Percentiles rank a stretch among this genome's conserved stretches.
Conservation (phyloP, 2,329 filamentous ascomycete species). For the Diaporthe velutina region DNA sequence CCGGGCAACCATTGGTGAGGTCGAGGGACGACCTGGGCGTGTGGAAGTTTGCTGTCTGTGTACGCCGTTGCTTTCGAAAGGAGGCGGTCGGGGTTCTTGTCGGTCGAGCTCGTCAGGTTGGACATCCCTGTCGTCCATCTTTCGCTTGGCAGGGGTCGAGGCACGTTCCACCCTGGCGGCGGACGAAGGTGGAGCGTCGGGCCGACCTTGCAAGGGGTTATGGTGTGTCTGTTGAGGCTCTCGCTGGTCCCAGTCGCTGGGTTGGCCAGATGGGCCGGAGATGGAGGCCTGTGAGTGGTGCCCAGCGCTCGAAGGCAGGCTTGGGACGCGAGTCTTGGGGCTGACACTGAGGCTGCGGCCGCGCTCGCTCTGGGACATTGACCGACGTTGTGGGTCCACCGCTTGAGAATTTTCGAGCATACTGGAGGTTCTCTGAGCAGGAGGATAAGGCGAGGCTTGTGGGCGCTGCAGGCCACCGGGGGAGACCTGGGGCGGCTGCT, state of each 20-base stretch:
- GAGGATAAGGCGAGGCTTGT: constrained; percentile 47
- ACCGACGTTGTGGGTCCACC: constrained; percentile 60
- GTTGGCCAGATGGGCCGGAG: constrained; percentile 39
- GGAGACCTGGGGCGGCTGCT: constrained; percentile 41
- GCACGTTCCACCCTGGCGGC: constrained; percentile 47
- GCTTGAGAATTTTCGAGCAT: constrained; percentile 55
- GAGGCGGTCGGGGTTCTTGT: constrained; percentile 61
- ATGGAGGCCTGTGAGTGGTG: constrained; percentile 42
- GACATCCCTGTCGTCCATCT: constrained; percentile 62
- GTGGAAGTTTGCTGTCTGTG: constrained; percentile 41
- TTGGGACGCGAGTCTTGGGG: constrained; percentile 77
- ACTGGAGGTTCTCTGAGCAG: constrained; percentile 57
- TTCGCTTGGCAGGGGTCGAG: constrained; percentile 60
- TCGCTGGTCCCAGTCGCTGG: constrained; percentile 38
- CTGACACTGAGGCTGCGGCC: constrained; percentile 82
- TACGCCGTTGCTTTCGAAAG: constrained; percentile 62
- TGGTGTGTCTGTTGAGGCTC: constrained; percentile 42
- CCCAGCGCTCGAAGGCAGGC: constrained; percentile 60
- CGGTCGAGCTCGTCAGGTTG: constrained; percentile 65
- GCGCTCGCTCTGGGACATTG: constrained; percentile 71
- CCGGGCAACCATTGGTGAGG: constrained; percentile 50
- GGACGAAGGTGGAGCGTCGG: constrained; percentile 43
- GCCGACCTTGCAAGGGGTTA: constrained; percentile 39
- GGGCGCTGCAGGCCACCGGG: constrained; percentile 40
- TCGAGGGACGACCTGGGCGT: constrained; percentile 44